phyloP scores from a whole-genome alignment of 192 early-diverging fungal species.

The Kickxella alabastrina region DNA sequence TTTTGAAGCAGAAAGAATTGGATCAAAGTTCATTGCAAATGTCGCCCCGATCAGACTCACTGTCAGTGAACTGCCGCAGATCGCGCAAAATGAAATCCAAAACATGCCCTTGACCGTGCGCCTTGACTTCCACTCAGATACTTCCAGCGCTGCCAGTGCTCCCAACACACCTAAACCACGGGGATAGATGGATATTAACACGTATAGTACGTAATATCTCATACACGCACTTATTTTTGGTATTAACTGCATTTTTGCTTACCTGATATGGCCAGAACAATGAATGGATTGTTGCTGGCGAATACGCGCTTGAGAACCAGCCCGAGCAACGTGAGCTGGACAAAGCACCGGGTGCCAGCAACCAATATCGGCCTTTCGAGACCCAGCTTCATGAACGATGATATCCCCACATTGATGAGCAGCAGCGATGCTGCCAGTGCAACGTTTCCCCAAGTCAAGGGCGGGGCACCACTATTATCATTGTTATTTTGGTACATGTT shows the following conservation, averaged over 20 bases:
- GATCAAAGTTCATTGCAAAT: constrained; percentile 69
- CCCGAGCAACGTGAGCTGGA: constrained; percentile 78
- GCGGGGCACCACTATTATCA: not conserved
- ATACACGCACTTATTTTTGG: not conserved
- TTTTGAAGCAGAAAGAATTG: constrained; percentile 62
- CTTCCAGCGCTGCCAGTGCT: constrained; percentile 44
- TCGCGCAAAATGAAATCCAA: constrained; percentile 50
- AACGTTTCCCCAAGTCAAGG: constrained; percentile 44
- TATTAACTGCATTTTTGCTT: not conserved
- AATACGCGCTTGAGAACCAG: constrained; percentile 67
- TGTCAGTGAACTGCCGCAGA: constrained; percentile 32
- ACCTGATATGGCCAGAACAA: constrained; percentile 58
- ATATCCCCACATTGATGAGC: constrained; percentile 27
- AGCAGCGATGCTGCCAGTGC: constrained; percentile 36
- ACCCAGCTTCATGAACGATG: constrained; percentile 16
- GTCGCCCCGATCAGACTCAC: constrained; percentile 21
- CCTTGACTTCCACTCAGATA: constrained; percentile 56
- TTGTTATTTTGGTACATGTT: not conserved
- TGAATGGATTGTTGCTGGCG: constrained; percentile 51
- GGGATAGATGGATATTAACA: too few relatives aligned
- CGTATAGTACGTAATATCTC: too few relatives aligned
- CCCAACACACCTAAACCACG: constrained; percentile 33
- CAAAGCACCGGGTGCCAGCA: constrained; percentile 64
- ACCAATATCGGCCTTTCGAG: constrained; percentile 58
- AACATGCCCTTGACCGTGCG: constrained; percentile 73